Percentiles rank a stretch among this genome's conserved stretches.
Evolutionary conservation across 257 asterid species (phyloP).

Genomic region (Solanum paucissectum): DNA sequence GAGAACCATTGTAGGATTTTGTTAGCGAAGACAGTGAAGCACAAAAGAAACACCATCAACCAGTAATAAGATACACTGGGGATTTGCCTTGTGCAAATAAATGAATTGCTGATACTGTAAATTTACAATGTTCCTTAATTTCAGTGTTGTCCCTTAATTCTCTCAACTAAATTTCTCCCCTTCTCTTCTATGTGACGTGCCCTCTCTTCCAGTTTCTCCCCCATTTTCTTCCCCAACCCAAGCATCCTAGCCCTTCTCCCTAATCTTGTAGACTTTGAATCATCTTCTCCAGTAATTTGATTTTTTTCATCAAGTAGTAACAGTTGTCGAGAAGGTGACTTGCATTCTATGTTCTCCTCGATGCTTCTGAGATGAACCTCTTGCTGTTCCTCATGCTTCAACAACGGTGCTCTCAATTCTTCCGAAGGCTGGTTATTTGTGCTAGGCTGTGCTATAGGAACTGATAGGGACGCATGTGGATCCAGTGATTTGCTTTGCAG

Average conservation of each 20-base stretch:
- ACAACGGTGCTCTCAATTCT: constrained; percentile 37
- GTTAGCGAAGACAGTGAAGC: not conserved
- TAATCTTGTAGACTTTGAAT: constrained; percentile 36
- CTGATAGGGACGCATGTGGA: constrained; percentile 7
- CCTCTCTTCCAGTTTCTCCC: constrained; percentile 81
- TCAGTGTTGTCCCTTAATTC: constrained; percentile 57
- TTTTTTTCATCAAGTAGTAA: constrained; percentile 18
- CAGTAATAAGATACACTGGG: not conserved
- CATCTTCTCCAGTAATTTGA: constrained; percentile 32
- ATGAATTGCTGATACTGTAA: not conserved
- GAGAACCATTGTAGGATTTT: not conserved
- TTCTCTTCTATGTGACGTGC: constrained; percentile 76
- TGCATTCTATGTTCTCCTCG: constrained; percentile 19
- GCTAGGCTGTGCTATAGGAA: constrained; percentile 12
- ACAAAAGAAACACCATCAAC: not conserved
- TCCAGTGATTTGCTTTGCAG: constrained; percentile 13
- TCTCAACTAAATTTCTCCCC: constrained; percentile 70
- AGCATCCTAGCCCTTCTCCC: constrained; percentile 69
- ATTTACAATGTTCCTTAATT: not conserved
- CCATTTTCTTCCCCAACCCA: constrained; percentile 84
- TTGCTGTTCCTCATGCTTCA: constrained; percentile 29
- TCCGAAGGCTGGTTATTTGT: constrained; percentile 11
- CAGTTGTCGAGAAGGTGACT: constrained; percentile 24
- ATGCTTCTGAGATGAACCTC: constrained; percentile 14
- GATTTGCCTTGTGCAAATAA: not conserved